Evolutionary conservation across 106 monocot species (phyloP).

Genomic region (Acanthochlamys bracteata): DNA sequence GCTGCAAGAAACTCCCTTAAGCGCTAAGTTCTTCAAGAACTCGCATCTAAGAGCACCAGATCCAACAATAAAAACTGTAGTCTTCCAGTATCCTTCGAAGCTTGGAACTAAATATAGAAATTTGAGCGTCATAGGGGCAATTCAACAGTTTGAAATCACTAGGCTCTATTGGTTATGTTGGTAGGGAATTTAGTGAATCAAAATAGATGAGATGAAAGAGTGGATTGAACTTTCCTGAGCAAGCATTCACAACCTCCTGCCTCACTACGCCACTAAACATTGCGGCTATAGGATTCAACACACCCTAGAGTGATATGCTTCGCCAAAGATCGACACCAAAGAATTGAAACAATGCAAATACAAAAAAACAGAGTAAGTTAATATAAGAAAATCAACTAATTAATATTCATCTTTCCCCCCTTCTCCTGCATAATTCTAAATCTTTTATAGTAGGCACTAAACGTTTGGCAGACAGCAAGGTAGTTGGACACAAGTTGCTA

Average conservation of each 20-base stretch:
- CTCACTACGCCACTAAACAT: conserved; percentile 97
- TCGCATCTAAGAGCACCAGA: conserved; percentile 98
- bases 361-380: too few species aligned
- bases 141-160: conserved; percentile 61
- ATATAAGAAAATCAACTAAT: too few species aligned
- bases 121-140: conserved; percentile 90
- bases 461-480: too few species aligned
- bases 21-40: conserved; percentile 91
- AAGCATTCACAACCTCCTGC: conserved; percentile 92
- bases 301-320: too few species aligned
- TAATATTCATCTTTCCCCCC: too few species aligned
- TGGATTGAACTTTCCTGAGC: conserved; percentile 94
- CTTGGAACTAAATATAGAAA: conserved; percentile 85
- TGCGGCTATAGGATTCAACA: conserved; percentile 93
- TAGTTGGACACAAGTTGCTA: too few species aligned
- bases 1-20: conserved; percentile 90
- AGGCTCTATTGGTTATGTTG: conserved; percentile 47
- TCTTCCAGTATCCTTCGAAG: conserved; percentile 80
- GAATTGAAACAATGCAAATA: too few species aligned
- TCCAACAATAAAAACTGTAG: conserved; percentile 80
- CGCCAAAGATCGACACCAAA: too few species aligned
- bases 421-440: too few species aligned
- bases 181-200: conserved; percentile 90
- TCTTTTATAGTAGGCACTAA: too few species aligned
- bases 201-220: conserved; percentile 96